Evolutionary conservation across 768 basidiomycete genomes (phyloP).

Genomic region (Mrakia gelida): DNA sequence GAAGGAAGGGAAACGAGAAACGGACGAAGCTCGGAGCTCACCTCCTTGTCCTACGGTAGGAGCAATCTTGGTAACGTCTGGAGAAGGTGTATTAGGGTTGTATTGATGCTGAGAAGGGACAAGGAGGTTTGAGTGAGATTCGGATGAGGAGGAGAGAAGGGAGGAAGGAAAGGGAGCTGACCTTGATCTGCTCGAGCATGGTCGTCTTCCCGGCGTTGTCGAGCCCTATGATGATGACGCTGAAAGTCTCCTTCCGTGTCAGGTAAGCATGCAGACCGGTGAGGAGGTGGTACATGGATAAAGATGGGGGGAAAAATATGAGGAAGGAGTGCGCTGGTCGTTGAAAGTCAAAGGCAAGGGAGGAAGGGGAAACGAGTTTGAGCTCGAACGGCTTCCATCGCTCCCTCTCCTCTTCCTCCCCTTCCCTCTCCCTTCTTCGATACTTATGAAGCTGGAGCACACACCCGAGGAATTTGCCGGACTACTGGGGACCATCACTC

Average conservation of each 20-base stretch:
- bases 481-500: too few relatives aligned
- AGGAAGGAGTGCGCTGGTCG: background rate
- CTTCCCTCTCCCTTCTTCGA: background rate
- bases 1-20: too few relatives aligned
- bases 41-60: slow-evolving; percentile 98
- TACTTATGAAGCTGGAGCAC: too few relatives aligned
- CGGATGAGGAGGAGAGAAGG: background rate
- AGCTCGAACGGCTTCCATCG: background rate
- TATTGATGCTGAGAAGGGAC: slow-evolving; percentile 15
- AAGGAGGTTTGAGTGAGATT: background rate
- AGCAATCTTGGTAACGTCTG: slow-evolving; percentile 74
- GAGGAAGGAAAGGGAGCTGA: background rate
- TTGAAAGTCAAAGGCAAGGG: background rate
- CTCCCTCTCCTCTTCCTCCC: background rate
- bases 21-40: slow-evolving; percentile 46
- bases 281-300: slow-evolving; percentile 85
- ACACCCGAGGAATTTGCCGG: too few relatives aligned
- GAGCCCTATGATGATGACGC: slow-evolving; percentile 82
- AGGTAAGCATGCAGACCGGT: slow-evolving; percentile 86
- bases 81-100: slow-evolving; percentile 7
- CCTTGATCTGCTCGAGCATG: slow-evolving; percentile 33
- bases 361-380: background rate
- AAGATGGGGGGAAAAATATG: background rate
- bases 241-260: slow-evolving; percentile 78
- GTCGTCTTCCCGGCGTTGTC: slow-evolving; percentile 75